Evolutionary conservation across 352 stramenopile genomes (phyloP).

Genomic region (Phytophthora citrophthora): DNA sequence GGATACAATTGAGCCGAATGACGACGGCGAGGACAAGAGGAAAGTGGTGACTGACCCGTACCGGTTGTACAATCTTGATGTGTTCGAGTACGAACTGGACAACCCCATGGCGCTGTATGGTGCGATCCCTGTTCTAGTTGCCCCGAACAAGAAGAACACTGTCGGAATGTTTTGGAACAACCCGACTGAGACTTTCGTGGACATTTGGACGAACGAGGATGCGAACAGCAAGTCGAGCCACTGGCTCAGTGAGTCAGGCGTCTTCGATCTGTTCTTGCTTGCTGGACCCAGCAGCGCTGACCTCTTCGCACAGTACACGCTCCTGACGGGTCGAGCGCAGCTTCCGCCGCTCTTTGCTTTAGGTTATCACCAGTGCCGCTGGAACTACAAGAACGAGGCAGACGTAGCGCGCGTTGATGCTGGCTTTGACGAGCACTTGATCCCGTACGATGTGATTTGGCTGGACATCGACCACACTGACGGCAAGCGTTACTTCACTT

Average conservation of each 20-base stretch:
- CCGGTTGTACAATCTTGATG: slow-evolving; percentile 99
- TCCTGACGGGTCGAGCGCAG: slow-evolving; percentile 91
- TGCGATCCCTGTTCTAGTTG: slow-evolving; percentile 75
- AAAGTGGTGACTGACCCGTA: slow-evolving; percentile 93
- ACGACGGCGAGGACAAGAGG: slow-evolving; percentile 23
- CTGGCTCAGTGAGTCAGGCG: slow-evolving; percentile 96
- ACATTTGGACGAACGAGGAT: slow-evolving; percentile 86
- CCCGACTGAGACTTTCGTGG: slow-evolving; percentile 98
- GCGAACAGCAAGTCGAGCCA: slow-evolving; percentile 73
- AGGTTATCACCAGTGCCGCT: slow-evolving; percentile 99
- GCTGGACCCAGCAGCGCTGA: slow-evolving; percentile 83
- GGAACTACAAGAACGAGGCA: slow-evolving; percentile 99
- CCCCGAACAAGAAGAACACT: slow-evolving; percentile 72
- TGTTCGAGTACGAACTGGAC: slow-evolving; percentile 99
- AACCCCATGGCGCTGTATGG: slow-evolving; percentile 99
- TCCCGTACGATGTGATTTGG: slow-evolving; percentile 99
- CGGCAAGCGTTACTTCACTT: slow-evolving; percentile 98
- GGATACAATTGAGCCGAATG: slow-evolving; percentile 80
- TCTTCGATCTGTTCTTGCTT: slow-evolving; percentile 98
- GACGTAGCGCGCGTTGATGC: slow-evolving; percentile 91
- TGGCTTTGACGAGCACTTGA: slow-evolving; percentile 96
- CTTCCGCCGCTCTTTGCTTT: slow-evolving; percentile 97
- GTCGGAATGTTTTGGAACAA: slow-evolving; percentile 99
- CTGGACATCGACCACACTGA: slow-evolving; percentile 99
- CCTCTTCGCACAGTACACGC: slow-evolving; percentile 93